These are phyloP conservation scores for Ballota nigra DNA, from an alignment of 257 asterid genomes.

Conservation along the genomic window DNA sequence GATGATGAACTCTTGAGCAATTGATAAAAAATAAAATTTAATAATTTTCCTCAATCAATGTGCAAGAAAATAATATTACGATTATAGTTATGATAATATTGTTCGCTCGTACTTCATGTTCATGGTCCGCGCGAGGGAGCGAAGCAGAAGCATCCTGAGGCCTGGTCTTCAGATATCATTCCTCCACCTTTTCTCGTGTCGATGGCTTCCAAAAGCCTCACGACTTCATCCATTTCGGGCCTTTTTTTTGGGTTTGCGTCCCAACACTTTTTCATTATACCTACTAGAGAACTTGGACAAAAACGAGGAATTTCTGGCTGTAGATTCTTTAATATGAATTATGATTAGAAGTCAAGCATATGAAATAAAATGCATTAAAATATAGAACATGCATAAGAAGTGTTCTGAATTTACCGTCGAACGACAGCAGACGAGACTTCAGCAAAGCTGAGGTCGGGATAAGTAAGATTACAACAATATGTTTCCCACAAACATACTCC, in stretches of 20 bases:
- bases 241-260: constrained; percentile 75
- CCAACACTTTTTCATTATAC: constrained; percentile 81
- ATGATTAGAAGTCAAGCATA: background rate
- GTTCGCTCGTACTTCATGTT: background rate
- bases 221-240: constrained; percentile 91
- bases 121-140: constrained; percentile 78
- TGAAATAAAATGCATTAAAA: background rate
- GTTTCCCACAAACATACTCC: constrained; percentile 94
- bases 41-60: background rate
- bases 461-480: constrained; percentile 92
- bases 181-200: constrained; percentile 96
- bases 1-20: constrained; percentile 7
- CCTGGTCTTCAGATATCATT: constrained; percentile 84
- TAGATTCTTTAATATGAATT: constrained; percentile 41
- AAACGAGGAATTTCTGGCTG: constrained; percentile 85
- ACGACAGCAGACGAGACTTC: constrained; percentile 95
- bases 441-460: constrained; percentile 78
- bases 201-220: constrained; percentile 64
- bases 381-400: background rate
- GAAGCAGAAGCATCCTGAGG: constrained; percentile 70
- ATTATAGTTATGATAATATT: background rate
- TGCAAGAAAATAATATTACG: background rate
- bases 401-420: constrained; percentile 58
- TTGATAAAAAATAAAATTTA: constrained; percentile 15
- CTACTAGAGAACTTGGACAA: constrained; percentile 60